Percentiles rank a stretch among this genome's conserved stretches.
Evolutionary conservation across 805 yeast species (phyloP).

Genomic region (Lipomyces orientalis): DNA sequence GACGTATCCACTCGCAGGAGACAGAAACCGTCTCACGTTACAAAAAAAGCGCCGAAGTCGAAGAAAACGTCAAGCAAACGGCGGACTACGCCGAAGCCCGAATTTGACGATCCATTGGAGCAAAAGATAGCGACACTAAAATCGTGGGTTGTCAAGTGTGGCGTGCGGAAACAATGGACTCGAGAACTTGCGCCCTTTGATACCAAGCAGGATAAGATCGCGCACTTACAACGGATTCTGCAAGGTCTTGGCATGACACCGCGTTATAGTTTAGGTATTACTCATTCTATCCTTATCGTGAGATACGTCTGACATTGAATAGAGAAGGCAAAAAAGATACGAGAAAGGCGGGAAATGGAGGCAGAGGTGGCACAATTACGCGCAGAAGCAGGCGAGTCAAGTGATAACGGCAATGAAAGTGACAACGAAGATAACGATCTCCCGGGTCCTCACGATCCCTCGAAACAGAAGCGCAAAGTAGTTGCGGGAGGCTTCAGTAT

Average conservation of each 20-base stretch:
- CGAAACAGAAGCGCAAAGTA: constrained; percentile 4
- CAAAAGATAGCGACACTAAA: constrained; percentile 41
- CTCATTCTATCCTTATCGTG: not conserved
- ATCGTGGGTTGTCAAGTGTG: constrained; percentile 41
- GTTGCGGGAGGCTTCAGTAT: constrained; percentile 29
- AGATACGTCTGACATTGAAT: not conserved
- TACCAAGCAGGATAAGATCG: constrained; percentile 35
- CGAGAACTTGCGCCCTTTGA: constrained; percentile 36
- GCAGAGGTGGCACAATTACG: constrained; percentile 38
- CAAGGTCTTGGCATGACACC: constrained; percentile 42
- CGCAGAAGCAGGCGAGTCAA: constrained; percentile 31
- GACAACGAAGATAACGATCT: constrained; percentile 9
- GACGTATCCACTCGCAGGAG: constrained; percentile 6
- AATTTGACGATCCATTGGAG: constrained; percentile 15
- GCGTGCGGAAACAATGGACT: constrained; percentile 41
- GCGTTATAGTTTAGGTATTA: constrained; percentile 36
- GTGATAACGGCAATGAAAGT: constrained; percentile 3
- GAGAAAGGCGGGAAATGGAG: constrained; percentile 39
- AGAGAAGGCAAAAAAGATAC: constrained; percentile 41
- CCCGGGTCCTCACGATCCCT: not conserved
- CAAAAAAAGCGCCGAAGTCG: not conserved
- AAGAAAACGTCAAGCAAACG: not conserved
- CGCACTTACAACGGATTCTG: constrained; percentile 35
- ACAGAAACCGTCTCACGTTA: constrained; percentile 5
- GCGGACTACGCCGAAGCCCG: not conserved